phyloP scores from a whole-genome alignment of 805 yeast genomes.

The Saccharomycopsis microspora region DNA sequence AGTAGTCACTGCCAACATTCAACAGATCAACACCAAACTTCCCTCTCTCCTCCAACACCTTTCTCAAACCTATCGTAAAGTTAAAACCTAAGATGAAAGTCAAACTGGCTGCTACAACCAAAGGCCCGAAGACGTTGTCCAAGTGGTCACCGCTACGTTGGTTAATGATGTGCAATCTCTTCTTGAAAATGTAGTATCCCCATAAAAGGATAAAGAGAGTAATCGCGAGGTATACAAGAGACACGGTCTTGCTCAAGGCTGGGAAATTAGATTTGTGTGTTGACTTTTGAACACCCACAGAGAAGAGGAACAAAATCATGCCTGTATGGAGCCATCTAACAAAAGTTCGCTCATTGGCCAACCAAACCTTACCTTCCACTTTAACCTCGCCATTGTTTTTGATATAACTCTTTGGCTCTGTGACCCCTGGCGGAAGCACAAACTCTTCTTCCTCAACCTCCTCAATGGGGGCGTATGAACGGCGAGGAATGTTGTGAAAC shows the following conservation, averaged over 20 bases:
- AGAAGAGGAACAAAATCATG: slow-evolving; percentile 69
- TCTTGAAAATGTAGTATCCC: slow-evolving; percentile 75
- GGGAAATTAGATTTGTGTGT: slow-evolving; percentile 56
- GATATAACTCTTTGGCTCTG: slow-evolving; percentile 65
- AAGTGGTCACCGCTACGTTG: slow-evolving; percentile 79
- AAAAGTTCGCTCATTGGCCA: slow-evolving; percentile 96
- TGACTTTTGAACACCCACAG: slow-evolving; percentile 75
- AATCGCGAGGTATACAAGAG: slow-evolving; percentile 69
- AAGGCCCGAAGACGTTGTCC: slow-evolving; percentile 85
- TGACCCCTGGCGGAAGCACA: slow-evolving; percentile 80
- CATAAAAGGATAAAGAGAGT: slow-evolving; percentile 79
- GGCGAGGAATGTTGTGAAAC: background rate
- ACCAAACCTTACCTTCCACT: slow-evolving; percentile 97
- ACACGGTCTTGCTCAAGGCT: slow-evolving; percentile 53
- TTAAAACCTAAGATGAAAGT: slow-evolving; percentile 56
- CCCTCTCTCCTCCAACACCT: slow-evolving; percentile 4
- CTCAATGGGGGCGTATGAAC: slow-evolving; percentile 6
- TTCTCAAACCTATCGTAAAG: slow-evolving; percentile 54
- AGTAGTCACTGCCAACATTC: background rate
- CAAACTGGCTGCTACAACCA: slow-evolving; percentile 63
- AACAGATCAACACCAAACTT: too few relatives aligned
- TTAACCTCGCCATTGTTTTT: slow-evolving; percentile 87
- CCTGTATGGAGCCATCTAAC: slow-evolving; percentile 91
- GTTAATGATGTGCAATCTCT: slow-evolving; percentile 60
- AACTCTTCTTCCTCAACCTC: slow-evolving; percentile 86